These are phyloP conservation scores for Teunomyces atbi DNA, from an alignment of 805 yeast species.

Conservation along the genomic window DNA sequence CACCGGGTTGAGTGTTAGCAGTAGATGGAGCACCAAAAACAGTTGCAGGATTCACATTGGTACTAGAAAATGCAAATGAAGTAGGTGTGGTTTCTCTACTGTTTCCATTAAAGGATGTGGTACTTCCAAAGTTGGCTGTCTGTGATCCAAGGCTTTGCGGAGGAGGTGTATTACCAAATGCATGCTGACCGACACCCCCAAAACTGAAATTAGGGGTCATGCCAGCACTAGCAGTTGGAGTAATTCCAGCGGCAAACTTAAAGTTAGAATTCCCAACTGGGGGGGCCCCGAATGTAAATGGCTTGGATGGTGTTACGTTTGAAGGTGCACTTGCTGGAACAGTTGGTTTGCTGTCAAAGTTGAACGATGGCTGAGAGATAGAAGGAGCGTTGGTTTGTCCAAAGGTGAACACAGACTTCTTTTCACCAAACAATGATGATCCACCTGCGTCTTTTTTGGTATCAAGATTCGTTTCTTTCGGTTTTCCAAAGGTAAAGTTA, in stretches of 20 bases:
- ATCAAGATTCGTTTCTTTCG: background rate
- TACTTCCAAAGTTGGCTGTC: slow-evolving; percentile 4
- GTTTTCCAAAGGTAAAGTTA: slow-evolving; percentile 10
- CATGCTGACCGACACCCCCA: slow-evolving; percentile 7
- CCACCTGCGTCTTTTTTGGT: background rate
- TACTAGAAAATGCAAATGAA: slow-evolving; percentile 5
- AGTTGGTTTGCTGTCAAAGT: background rate
- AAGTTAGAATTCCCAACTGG: slow-evolving; percentile 4
- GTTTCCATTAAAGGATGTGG: background rate
- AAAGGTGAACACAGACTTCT: background rate
- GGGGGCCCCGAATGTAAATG: slow-evolving; percentile 1
- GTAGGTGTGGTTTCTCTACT: slow-evolving; percentile 7
- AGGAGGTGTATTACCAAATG: slow-evolving; percentile 2
- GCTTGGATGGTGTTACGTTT: background rate
- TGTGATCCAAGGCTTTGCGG: slow-evolving; percentile 6
- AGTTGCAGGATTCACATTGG: slow-evolving; percentile 5
- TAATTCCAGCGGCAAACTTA: slow-evolving; percentile 11
- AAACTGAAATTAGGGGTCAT: slow-evolving; percentile 10
- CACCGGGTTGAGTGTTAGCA: background rate
- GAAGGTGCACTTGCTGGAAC: background rate
- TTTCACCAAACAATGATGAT: background rate
- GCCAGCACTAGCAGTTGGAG: background rate
- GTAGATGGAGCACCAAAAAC: slow-evolving; percentile 7
- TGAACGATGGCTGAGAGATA: background rate
- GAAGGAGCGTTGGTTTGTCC: background rate